Base-by-base conservation (phyloP, 2,329 filamentous ascomycete species). In the Arachnomyces sp. region DNA sequence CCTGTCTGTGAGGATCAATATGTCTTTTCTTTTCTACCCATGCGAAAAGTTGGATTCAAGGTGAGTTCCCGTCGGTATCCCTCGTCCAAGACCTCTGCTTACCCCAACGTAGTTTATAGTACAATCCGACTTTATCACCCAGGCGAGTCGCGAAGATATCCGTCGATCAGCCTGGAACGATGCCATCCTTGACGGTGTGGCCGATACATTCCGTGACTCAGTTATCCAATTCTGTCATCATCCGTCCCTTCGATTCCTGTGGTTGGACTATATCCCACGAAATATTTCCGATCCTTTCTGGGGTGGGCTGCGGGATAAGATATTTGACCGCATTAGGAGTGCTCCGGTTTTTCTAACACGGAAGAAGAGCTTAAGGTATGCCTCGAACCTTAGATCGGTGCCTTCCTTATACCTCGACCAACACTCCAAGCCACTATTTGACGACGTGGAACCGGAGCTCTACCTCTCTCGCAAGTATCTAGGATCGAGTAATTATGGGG, bases 121-220 rank as follows among this genome's bases (percentile, higher is more conserved):
- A 8, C 71, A 75, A 7, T 59, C 67, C 5, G 71, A 75, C 44
- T 75, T 74, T 40, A 67, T 69, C 29, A 72, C 66, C 0, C 50
- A 63, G 11, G 69, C 67, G 3, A 70, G 55, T 44, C 56, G 72
- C 0, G 55, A 74, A 44, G 65, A 68, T 35, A 56, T 73, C 36
- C 28, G 44, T 15, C 31, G 11, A 18, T 42, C 38, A 7, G 52
- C 2, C 7, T 36, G 69, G 12, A 75, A 75, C 39, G 13, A 37
- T 2, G 44, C 25, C 0, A 57, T 74, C 0, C 43, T 62, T 1
- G 38, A 52, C 3, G 54, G 52, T 3, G 56, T 74, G 7, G 61
- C 65, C 0, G 48, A 56, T 0, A 57, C 60, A 0, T 71, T 74
- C 41, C 38, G 64, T 6, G 50, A 54, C 15, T 67, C 64, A 0